Evolutionary conservation across 2,329 filamentous ascomycete genomes (phyloP), one percentile per base, ranked within the genome.

Genomic region (Pezicula carpinea): DNA sequence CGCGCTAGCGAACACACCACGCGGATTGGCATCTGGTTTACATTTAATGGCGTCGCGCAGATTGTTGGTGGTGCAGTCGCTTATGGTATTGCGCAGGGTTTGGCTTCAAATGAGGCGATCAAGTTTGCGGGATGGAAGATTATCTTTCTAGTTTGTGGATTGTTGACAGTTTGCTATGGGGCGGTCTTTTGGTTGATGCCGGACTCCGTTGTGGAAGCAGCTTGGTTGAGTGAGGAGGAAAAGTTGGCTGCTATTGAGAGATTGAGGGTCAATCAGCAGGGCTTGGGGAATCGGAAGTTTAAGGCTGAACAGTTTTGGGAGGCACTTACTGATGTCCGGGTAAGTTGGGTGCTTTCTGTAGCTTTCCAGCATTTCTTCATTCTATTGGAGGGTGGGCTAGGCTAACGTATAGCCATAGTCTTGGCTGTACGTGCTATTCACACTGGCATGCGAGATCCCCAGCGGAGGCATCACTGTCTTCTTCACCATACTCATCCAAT

Each of bases 1-100:
- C 85, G 83, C 1, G 82, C 81, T 60, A 72, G 71, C 43, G 82
- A 87, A 60, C 82, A 85, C 64, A 78, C 77, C 2, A 67, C 70
- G 1, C 69, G 83, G 2, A 76, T 76, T 1, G 75, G 73, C 2
- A 74, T 85, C 47, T 86, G 83, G 83, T 85, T 84, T 65, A 74
- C 69, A 35, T 83, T 82, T 67, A 82, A 82, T 49, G 79, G 79
- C 6, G 74, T 73, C 41, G 79, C 75, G 1, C 77, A 79, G 59
- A 79, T 83, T 18, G 69, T 83, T 22, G 80, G 80, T 11, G 80
- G 79, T 3, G 53, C 79, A 3, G 64, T 83, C 1, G 77, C 80
- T 2, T 83, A 82, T 53, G 79, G 23, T 14, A 35, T 35, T 31
- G 40, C 40, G 32, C 40, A 43, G 6, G 29, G 38, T 8, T 26